A percentile compares a stretch with the other conserved stretches of the same genome.
These are phyloP conservation scores for Hypoxylon rickii DNA, from an alignment of 495 filamentous ascomycete genomes.

Conservation along the genomic window DNA sequence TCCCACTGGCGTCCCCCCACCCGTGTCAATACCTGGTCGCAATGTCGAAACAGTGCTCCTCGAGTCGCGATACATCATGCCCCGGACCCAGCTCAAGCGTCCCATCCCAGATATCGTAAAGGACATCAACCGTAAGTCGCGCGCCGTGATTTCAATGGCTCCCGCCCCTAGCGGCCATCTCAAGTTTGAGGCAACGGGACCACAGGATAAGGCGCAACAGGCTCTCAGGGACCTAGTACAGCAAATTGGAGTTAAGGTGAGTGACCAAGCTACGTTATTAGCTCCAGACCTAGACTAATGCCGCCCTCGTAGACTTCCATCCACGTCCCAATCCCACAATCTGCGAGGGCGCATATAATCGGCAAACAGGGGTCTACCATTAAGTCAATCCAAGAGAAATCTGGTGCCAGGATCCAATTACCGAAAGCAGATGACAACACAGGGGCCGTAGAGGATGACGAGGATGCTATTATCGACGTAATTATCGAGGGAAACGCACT, in stretches of 20 bases:
- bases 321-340: slow-evolving; percentile 78
- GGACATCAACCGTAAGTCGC: slow-evolving; percentile 86
- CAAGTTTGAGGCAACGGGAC: slow-evolving; percentile 80
- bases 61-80: slow-evolving; percentile 71
- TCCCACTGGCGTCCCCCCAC: slow-evolving; percentile 61
- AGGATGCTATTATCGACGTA: slow-evolving; percentile 80
- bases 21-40: slow-evolving; percentile 75
- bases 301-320: slow-evolving; percentile 62
- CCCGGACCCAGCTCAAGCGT: slow-evolving; percentile 76
- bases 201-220: slow-evolving; percentile 74
- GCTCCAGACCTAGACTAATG: slow-evolving; percentile 11
- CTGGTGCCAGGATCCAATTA: slow-evolving; percentile 85
- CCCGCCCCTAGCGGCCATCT: slow-evolving; percentile 66
- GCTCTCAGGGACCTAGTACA: slow-evolving; percentile 84
- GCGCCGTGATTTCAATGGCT: slow-evolving; percentile 78
- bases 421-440: slow-evolving; percentile 71
- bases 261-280: slow-evolving; percentile 9
- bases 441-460: slow-evolving; percentile 63
- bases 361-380: slow-evolving; percentile 89
- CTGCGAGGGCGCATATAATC: slow-evolving; percentile 83
- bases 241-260: slow-evolving; percentile 83
- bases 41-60: slow-evolving; percentile 75
- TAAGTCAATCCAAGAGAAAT: slow-evolving; percentile 80
- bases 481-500: slow-evolving; percentile 87
- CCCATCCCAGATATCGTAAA: slow-evolving; percentile 79